A percentile compares a stretch with the other conserved stretches of the same genome.
phyloP scores from a whole-genome alignment of 805 yeast genomes.

The Metschnikowia lachancei region DNA sequence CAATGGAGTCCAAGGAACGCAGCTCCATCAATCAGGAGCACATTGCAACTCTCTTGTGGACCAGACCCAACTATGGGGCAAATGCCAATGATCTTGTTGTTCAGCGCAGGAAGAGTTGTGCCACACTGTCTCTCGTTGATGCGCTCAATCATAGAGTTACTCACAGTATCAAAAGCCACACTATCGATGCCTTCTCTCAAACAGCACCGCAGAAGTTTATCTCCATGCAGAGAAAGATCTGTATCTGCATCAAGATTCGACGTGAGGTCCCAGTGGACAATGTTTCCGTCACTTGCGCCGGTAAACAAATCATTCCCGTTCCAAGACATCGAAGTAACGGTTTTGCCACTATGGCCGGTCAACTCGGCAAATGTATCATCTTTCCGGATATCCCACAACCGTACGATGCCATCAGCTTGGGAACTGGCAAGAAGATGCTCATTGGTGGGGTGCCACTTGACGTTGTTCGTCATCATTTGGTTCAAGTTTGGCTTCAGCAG shows the following conservation, averaged over 20 bases:
- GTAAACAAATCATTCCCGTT: constrained; percentile 50
- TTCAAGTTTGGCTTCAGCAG: constrained; percentile 7
- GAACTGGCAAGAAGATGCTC: constrained; percentile 64
- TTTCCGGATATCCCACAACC: constrained; percentile 75
- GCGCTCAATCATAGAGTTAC: constrained; percentile 30
- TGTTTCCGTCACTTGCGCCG: constrained; percentile 62
- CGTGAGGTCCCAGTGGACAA: constrained; percentile 64
- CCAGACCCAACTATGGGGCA: constrained; percentile 28
- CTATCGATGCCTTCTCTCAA: constrained; percentile 47
- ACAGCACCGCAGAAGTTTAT: constrained; percentile 33
- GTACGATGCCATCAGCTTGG: constrained; percentile 52
- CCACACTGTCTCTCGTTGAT: constrained; percentile 54
- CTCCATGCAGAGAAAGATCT: constrained; percentile 16
- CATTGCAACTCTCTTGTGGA: constrained; percentile 29
- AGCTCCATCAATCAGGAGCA: constrained; percentile 53
- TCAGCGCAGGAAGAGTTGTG: constrained; percentile 59
- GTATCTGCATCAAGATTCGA: constrained; percentile 18
- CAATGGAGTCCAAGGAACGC: constrained; percentile 58
- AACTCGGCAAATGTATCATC: constrained; percentile 52
- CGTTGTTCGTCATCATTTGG: constrained; percentile 36
- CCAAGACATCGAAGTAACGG: constrained; percentile 62
- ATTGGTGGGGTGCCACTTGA: constrained; percentile 64
- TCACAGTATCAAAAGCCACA: constrained; percentile 33
- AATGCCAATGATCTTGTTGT: constrained; percentile 47
- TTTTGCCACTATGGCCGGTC: constrained; percentile 51